phyloP scores from a whole-genome alignment of 768 basidiomycete genomes.

The Boletus bicolor region DNA sequence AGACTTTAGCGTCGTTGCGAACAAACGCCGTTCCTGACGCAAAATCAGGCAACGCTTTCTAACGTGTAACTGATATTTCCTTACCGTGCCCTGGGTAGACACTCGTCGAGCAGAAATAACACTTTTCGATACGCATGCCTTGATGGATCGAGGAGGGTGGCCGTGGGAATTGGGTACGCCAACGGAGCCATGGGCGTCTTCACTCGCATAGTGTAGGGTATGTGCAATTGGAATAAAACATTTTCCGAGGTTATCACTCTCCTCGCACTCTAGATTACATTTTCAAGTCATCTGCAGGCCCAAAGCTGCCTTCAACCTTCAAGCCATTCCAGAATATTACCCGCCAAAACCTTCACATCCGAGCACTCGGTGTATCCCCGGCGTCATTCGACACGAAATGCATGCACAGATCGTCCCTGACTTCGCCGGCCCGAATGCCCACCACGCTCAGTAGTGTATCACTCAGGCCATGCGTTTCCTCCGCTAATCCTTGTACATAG shows the following conservation, averaged over 20 bases:
- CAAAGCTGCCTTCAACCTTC: background rate
- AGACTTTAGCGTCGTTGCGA: slow-evolving; percentile 96
- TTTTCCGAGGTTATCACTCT: background rate
- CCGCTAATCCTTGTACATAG: slow-evolving; percentile 37
- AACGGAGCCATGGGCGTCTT: background rate
- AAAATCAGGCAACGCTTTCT: background rate
- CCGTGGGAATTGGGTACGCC: slow-evolving; percentile 23
- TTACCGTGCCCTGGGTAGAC: slow-evolving; percentile 95
- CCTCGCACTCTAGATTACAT: background rate
- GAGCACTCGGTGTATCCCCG: background rate
- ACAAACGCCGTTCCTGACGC: slow-evolving; percentile 85
- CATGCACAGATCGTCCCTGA: slow-evolving; percentile 37
- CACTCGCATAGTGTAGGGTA: no score
- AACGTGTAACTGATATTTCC: slow-evolving; percentile 6
- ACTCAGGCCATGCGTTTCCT: slow-evolving; percentile 38
- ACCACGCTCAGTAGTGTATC: slow-evolving; percentile 48
- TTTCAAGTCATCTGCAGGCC: background rate
- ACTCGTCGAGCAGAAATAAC: slow-evolving; percentile 96
- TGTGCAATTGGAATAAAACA: background rate
- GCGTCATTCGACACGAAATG: background rate
- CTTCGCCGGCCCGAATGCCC: slow-evolving; percentile 43
- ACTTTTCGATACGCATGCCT: slow-evolving; percentile 92
- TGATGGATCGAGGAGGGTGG: background rate
- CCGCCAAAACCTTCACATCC: slow-evolving; percentile 3
- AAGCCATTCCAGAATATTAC: background rate